Evolutionary conservation across 352 stramenopile species (phyloP), one percentile per base, ranked within the genome.

Genomic region (Pythium aphanidermatum): DNA sequence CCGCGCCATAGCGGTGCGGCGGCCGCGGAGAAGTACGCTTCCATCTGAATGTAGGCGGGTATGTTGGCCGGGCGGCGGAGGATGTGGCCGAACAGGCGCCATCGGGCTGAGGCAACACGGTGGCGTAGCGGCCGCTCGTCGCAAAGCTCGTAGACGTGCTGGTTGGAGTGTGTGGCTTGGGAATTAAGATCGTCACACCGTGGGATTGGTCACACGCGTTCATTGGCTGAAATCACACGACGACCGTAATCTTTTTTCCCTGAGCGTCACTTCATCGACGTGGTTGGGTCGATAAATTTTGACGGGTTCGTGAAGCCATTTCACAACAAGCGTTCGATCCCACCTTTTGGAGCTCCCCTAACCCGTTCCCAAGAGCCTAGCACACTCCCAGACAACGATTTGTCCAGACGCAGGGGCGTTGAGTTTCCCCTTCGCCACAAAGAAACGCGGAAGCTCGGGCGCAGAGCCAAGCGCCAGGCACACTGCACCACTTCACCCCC

Each of bases 251-350:
- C 14, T 9, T 54, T 46, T 54, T 46, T 24, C 2, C 46, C 27
- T 25, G 6, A 3, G 0, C 35, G 36, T 46, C 20, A 40, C 10
- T 50, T 32, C 7, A 19, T 50, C 19, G 3, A 6, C 21, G 16
- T 44, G 46, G 46, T 54, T 44, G 46, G 38, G 30, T 29, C 35
- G 16, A 54, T 54, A 46, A 54, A 26, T 13, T 46, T 37, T 54
- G 13, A 39, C 19, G 40, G 46, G 17, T 29, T 32, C 46, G 27
- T 7, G 7, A 27, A 36, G 39, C 46, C 11, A 36, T 54, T 54
- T 54, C 46, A 32, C 35, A 14, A n/a, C 35, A 35, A n/a, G n/a
- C 35, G 35, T 40, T 39, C 25, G 25, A 52, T 7, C 9, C 4
- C 3, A 28, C 17, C 11, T 21, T 40, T 31, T 8, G 9, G 17